These are phyloP conservation scores for Alternaria sp. DNA, from an alignment of 2,329 filamentous ascomycete genomes.

Conservation along the genomic window DNA sequence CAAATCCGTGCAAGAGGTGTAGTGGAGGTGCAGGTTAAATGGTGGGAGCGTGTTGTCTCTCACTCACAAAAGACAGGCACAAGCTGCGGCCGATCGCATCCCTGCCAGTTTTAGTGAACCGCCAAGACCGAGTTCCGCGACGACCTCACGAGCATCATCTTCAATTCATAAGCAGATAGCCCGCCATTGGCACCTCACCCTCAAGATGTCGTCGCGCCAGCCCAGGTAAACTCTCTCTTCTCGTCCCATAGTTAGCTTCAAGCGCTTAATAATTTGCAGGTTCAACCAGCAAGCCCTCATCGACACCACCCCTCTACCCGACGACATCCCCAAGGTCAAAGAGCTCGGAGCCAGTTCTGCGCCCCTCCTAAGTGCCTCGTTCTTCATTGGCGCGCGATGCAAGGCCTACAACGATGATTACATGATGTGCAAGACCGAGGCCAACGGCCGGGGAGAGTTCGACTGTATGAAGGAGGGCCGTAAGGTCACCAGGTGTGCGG, in stretches of 20 bases:
- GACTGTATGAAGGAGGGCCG: slow-evolving; percentile 97
- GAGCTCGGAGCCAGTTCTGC: slow-evolving; percentile 94
- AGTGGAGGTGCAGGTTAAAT: slow-evolving; percentile 17
- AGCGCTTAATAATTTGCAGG: slow-evolving; percentile 61
- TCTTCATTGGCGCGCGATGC: slow-evolving; percentile 97
- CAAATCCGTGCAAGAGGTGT: slow-evolving; percentile 13
- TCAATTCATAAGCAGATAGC: slow-evolving; percentile 41
- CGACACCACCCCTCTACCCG: slow-evolving; percentile 95
- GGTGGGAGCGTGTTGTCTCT: slow-evolving; percentile 23
- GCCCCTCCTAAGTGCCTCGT: slow-evolving; percentile 88
- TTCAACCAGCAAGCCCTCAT: slow-evolving; percentile 94
- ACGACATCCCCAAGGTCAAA: slow-evolving; percentile 88
- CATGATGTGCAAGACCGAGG: slow-evolving; percentile 99
- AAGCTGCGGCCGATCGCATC: slow-evolving; percentile 23
- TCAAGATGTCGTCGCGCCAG: slow-evolving; percentile 69
- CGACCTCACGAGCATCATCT: slow-evolving; percentile 29
- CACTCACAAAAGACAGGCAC: slow-evolving; percentile 26
- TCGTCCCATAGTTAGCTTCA: slow-evolving; percentile 11
- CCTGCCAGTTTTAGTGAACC: slow-evolving; percentile 21
- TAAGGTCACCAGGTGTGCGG: slow-evolving; percentile 94
- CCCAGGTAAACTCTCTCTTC: slow-evolving; percentile 59
- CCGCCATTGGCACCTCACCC: slow-evolving; percentile 50
- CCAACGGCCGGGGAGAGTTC: slow-evolving; percentile 87
- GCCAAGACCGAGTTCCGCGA: slow-evolving; percentile 33
- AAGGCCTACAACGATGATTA: slow-evolving; percentile 97